These are phyloP conservation scores for Leccinum solheimii DNA, from an alignment of 1,284 basidiomycete genomes.

Conservation along the genomic window DNA sequence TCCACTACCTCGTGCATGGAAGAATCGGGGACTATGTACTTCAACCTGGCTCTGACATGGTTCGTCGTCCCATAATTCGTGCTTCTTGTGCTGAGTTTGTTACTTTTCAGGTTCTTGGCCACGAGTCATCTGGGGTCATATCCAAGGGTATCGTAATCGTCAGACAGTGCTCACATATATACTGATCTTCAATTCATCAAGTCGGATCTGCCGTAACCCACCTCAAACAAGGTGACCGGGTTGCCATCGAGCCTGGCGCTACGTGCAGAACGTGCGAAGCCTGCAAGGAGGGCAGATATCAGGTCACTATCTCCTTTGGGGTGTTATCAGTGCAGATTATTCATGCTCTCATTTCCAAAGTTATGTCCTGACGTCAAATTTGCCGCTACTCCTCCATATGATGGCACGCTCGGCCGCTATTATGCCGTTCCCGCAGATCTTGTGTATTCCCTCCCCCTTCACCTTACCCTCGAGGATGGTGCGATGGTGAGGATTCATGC, in stretches of 20 bases:
- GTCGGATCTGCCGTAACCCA: constrained; percentile 34
- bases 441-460: constrained; percentile 70
- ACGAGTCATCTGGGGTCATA: constrained; percentile 58
- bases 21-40: constrained; percentile 80
- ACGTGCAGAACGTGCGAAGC: constrained; percentile 71
- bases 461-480: constrained; percentile 79
- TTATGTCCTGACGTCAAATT: constrained; percentile 80
- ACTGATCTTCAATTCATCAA: constrained; percentile 12
- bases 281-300: constrained; percentile 80
- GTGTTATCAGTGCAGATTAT: background rate
- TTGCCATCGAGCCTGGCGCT: constrained; percentile 84
- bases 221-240: constrained; percentile 81
- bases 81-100: constrained; percentile 2
- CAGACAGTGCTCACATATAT: background rate
- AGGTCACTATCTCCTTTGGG: constrained; percentile 47
- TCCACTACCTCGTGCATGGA: constrained; percentile 76
- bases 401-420: constrained; percentile 84
- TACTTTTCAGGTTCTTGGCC: constrained; percentile 49
- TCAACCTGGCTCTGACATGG: constrained; percentile 68
- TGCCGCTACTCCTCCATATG: constrained; percentile 87
- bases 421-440: constrained; percentile 77
- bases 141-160: constrained; percentile 30
- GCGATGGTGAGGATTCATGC: constrained; percentile 61
- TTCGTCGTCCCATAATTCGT: constrained; percentile 20
- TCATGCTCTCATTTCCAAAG: constrained; percentile 35